These are phyloP conservation scores for Closterium sp. DNA, from an alignment of 139 green algal genomes.

Conservation along the genomic window DNA sequence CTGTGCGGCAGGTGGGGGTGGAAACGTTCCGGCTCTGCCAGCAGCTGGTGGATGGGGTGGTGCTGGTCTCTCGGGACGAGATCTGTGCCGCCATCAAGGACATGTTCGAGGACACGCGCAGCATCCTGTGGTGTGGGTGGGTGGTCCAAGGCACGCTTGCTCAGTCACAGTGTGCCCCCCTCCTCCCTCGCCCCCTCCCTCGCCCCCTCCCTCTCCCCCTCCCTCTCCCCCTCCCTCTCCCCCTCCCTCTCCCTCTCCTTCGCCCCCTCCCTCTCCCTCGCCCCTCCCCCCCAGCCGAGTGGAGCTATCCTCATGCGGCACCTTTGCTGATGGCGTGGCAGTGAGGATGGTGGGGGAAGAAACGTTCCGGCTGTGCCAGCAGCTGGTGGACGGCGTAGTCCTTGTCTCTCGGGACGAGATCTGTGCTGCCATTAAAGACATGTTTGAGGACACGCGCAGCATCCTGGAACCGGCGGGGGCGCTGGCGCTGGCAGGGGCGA, in stretches of 20 bases:
- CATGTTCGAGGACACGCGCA: constrained; percentile 53
- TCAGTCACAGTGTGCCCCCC: constrained; percentile 58
- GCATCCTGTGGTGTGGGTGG: too few relatives aligned
- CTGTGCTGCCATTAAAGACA: too few relatives aligned
- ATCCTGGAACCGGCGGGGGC: constrained; percentile 86
- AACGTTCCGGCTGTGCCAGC: constrained; percentile 85
- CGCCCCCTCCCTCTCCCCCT: too few relatives aligned
- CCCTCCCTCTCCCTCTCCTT: too few relatives aligned
- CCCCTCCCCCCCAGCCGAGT: background rate
- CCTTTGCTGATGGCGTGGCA: constrained; percentile 90
- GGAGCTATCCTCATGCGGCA: background rate
- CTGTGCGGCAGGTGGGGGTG: constrained; percentile 80
- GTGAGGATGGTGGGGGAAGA: constrained; percentile 86
- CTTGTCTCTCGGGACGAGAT: constrained; percentile 82
- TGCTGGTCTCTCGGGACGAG: constrained; percentile 84
- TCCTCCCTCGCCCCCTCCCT: too few relatives aligned
- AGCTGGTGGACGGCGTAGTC: constrained; percentile 56
- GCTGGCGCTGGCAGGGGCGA: constrained; percentile 83
- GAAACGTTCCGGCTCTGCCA: constrained; percentile 91
- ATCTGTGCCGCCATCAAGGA: constrained; percentile 88
- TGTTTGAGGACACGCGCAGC: constrained; percentile 52
- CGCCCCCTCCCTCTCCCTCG: too few relatives aligned
- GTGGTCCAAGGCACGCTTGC: too few relatives aligned
- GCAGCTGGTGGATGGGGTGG: constrained; percentile 83
- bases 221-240: too few relatives aligned